A percentile compares a stretch with the other conserved stretches of the same genome.
Conservation (phyloP, 345 rosid species). For the Moringa oleifera region DNA sequence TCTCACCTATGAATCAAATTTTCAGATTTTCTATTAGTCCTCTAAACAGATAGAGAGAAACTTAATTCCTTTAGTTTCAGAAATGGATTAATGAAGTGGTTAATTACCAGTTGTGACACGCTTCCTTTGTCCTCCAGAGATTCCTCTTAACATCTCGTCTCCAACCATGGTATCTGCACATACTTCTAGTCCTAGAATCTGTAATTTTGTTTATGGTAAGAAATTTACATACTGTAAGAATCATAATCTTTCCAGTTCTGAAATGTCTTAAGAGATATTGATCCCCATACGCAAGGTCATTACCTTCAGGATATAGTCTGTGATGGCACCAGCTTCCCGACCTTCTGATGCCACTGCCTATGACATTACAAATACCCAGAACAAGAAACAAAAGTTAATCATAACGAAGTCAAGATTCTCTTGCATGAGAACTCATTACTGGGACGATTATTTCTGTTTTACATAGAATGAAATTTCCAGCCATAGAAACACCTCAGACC, state of each 20-base stretch:
- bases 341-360: constrained; percentile 47
- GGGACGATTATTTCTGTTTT: no score
- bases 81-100: background rate
- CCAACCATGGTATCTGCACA: constrained; percentile 75
- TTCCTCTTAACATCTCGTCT: constrained; percentile 67
- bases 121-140: constrained; percentile 83
- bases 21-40: background rate
- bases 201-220: constrained; percentile 20
- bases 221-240: background rate
- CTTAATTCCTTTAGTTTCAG: background rate
- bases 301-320: constrained; percentile 53
- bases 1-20: constrained; percentile 39
- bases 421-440: no score
- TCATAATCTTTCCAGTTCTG: background rate
- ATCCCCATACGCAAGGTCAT: background rate
- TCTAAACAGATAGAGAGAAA: no score
- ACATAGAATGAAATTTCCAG: no score
- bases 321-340: constrained; percentile 37
- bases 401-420: no score
- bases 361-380: background rate
- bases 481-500: no score
- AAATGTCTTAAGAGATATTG: no score
- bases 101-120: constrained; percentile 69
- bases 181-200: constrained; percentile 66
- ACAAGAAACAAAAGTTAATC: no score